Conservation (phyloP, 306 rosid species). For the Cyamopsis tetragonoloba region DNA sequence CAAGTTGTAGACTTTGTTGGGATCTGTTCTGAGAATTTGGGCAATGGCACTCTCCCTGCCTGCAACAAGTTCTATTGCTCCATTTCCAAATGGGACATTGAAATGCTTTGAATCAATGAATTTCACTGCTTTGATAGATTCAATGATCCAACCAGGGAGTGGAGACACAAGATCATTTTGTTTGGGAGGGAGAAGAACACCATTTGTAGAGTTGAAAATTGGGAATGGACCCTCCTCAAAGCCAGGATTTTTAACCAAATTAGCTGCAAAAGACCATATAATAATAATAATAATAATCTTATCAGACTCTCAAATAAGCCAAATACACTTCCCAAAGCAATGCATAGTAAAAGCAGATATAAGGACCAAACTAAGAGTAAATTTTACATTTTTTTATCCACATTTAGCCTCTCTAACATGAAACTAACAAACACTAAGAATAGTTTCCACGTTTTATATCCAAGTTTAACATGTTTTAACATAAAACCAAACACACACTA, state of each 20-base stretch:
- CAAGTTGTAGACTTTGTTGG: constrained; percentile 54
- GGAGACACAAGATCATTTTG: constrained; percentile 80
- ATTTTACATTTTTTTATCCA: too few relatives aligned
- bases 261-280: constrained; percentile 44
- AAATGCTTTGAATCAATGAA: constrained; percentile 54
- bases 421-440: too few relatives aligned
- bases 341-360: background rate
- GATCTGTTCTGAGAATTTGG: constrained; percentile 61
- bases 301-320: background rate
- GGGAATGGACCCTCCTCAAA: constrained; percentile 89
- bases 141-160: constrained; percentile 91
- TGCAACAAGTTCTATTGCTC: constrained; percentile 81
- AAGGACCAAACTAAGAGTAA: too few relatives aligned
- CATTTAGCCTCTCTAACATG: too few relatives aligned
- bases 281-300: background rate
- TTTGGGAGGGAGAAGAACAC: constrained; percentile 81
- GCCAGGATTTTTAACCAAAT: constrained; percentile 68
- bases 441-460: too few relatives aligned
- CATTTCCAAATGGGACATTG: constrained; percentile 52
- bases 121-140: constrained; percentile 80
- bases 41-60: constrained; percentile 89
- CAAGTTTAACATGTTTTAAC: too few relatives aligned
- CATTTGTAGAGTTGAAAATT: constrained; percentile 62
- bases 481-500: too few relatives aligned
- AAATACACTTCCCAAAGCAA: background rate